Base-by-base conservation (phyloP, 345 rosid genomes). In the Heritiera littoralis region DNA sequence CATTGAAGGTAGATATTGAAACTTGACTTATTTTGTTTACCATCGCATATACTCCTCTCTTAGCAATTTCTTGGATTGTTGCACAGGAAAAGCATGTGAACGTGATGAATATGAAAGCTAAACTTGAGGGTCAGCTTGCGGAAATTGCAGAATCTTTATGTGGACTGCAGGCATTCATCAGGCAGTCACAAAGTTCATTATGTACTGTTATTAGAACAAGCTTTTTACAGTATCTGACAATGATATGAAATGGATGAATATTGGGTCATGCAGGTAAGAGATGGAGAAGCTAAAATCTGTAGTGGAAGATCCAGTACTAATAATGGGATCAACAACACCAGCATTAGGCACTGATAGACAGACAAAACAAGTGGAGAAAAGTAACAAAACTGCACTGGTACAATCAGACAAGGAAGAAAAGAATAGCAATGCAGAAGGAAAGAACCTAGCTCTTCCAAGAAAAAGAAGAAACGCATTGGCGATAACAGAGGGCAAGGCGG, bases 41-140 rank as follows among this genome's bases (percentile, higher is more conserved):
- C 64, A 72, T 18, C 28, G 0, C 30, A 7, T 35, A 5, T 54
- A 13, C 3, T 17, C 61, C 38, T 63, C 5, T 35, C 59, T 32
- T 64, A 18, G 9, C 38, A 76, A 45, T 32, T 77, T 60, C 56
- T 46, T 52, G 82, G 55, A n/a, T 55, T 52, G 55, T 11, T 79
- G 77, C 40, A 71, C 81, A 94, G 98, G 94, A 89, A 73, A 87
- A 83, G 80, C 86, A 88, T 58, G 70, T 66, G 9, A 87, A 91
- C 60, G 79, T 94, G 83, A 68, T 84, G 81, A 90, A 85, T 28
- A 91, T 76, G 89, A 94, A 90, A 83, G 74, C 85, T 66, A 81
- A 83, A 64, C 76, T 89, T 63, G 94, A 92, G 84, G 89, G 84
- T 77, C 90, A 88, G 82, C 83, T 93, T n/a, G 56, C 52, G 82